phyloP scores from a whole-genome alignment of 441 rosid genomes.

The Dalechampia spathulata region DNA sequence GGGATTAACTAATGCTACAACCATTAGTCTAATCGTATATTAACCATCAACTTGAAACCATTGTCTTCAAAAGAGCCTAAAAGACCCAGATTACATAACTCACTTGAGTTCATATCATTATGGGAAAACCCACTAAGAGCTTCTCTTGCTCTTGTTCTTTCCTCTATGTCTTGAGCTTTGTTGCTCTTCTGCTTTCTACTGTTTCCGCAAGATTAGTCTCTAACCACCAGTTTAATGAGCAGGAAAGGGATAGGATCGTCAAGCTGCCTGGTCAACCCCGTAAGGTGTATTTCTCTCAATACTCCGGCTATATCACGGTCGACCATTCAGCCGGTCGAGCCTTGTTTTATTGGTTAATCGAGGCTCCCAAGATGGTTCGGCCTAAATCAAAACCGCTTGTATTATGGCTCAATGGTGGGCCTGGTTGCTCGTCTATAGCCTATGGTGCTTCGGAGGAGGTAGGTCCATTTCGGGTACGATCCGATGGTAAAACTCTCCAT shows the following conservation, averaged over 20 bases:
- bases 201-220: conserved; percentile 7
- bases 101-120: neutral
- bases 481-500: conserved; percentile 46
- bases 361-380: conserved; percentile 25
- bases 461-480: conserved; percentile 69
- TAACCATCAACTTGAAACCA: conserved; percentile 7
- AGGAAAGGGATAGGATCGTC: conserved; percentile 41
- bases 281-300: conserved; percentile 57
- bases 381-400: conserved; percentile 47
- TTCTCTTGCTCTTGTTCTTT: conserved; percentile 9
- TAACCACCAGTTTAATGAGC: conserved; percentile 15
- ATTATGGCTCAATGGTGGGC: conserved; percentile 89
- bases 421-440: conserved; percentile 83
- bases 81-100: conserved; percentile 3
- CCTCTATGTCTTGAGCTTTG: conserved; percentile 7
- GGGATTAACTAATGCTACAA: neutral
- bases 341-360: conserved; percentile 69
- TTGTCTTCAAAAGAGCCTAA: conserved; percentile 4
- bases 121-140: conserved; percentile 6
- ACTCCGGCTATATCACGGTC: conserved; percentile 67
- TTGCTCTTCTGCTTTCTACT: conserved; percentile 7
- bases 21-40: neutral
- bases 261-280: conserved; percentile 64
- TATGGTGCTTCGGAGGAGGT: conserved; percentile 87
- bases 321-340: conserved; percentile 46